These are phyloP conservation scores for Hyaloraphidium curvatum DNA, from an alignment of 192 early-diverging fungal genomes.

Conservation along the genomic window DNA sequence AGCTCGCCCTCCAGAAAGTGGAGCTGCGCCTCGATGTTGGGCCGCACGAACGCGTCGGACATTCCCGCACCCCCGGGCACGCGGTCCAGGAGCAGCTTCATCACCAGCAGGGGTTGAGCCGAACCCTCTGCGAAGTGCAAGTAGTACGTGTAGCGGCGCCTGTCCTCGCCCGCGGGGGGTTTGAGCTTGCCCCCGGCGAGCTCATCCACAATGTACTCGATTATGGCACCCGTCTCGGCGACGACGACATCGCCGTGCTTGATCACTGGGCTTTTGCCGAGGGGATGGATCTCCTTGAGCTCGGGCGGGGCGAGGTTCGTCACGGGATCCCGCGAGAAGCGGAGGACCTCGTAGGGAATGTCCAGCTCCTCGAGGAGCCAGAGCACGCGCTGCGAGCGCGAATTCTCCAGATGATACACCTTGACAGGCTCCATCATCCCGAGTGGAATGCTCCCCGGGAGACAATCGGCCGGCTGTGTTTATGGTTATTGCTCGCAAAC, in stretches of 20 bases:
- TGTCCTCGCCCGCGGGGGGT: constrained; percentile 6
- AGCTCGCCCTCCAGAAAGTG: constrained; percentile 18
- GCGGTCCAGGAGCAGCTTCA: constrained; percentile 8
- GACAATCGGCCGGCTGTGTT: too few species aligned
- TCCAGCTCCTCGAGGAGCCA: constrained; percentile 27
- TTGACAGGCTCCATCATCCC: too few species aligned
- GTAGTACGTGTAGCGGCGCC: constrained; percentile 12
- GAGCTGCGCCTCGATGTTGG: too few species aligned
- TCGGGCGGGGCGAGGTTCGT: constrained; percentile 10
- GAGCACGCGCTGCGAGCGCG: constrained; percentile 19
- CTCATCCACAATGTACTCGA: constrained; percentile 20
- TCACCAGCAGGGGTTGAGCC: constrained; percentile 6
- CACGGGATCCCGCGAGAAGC: constrained; percentile 14
- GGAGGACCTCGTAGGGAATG: constrained; percentile 16
- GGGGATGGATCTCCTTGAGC: constrained; percentile 17
- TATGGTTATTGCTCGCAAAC: too few species aligned
- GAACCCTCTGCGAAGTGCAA: constrained; percentile 22
- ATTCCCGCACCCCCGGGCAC: too few species aligned
- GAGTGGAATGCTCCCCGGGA: too few species aligned
- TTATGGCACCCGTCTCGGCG: constrained; percentile 22
- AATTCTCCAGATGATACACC: constrained; percentile 25
- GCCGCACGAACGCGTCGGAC: constrained; percentile 2
- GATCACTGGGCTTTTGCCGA: constrained; percentile 28
- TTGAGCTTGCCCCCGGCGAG: constrained; percentile 9
- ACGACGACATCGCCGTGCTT: constrained; percentile 13